Evolutionary conservation across 768 basidiomycete species (phyloP).

Genomic region (Ramaria sp.): DNA sequence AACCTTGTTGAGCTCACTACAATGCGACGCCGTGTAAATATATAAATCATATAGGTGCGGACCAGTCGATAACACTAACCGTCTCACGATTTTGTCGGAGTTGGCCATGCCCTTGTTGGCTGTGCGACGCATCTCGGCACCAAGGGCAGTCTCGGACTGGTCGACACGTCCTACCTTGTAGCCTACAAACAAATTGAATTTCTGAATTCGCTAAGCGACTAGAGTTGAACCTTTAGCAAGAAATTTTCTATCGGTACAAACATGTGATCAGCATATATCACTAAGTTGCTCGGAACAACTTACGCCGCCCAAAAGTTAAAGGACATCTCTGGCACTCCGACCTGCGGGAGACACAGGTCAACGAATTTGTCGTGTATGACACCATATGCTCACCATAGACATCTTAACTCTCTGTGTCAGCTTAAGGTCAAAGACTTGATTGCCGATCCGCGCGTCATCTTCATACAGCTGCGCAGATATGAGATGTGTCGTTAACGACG

Average conservation of each 20-base stretch:
- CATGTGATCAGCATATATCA: neutral
- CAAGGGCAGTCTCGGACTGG: constrained; percentile 93
- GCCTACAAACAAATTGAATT: constrained; percentile 30
- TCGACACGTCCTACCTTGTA: constrained; percentile 96
- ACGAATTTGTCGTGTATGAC: neutral
- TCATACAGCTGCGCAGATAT: constrained; percentile 57
- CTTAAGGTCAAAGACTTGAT: constrained; percentile 92
- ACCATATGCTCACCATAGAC: constrained; percentile 67
- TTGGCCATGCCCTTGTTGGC: constrained; percentile 48
- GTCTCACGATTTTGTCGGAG: constrained; percentile 78
- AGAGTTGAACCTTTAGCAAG: constrained; percentile 53
- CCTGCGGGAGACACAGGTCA: constrained; percentile 33
- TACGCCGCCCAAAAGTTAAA: constrained; percentile 92
- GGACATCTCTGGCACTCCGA: constrained; percentile 89
- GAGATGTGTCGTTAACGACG: neutral
- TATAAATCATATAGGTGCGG: neutral
- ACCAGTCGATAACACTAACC: constrained; percentile 29
- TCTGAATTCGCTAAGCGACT: neutral
- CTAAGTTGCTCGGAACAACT: constrained; percentile 20
- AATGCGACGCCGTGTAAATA: constrained; percentile 6
- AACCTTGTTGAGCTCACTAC: constrained; percentile 85
- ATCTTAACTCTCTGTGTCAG: constrained; percentile 90
- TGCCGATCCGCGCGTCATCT: constrained; percentile 88
- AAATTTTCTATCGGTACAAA: constrained; percentile 51
- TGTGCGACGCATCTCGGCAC: constrained; percentile 90